Evolutionary conservation across 148 eudicot species (phyloP).

Genomic region (Rhododendron vialii): DNA sequence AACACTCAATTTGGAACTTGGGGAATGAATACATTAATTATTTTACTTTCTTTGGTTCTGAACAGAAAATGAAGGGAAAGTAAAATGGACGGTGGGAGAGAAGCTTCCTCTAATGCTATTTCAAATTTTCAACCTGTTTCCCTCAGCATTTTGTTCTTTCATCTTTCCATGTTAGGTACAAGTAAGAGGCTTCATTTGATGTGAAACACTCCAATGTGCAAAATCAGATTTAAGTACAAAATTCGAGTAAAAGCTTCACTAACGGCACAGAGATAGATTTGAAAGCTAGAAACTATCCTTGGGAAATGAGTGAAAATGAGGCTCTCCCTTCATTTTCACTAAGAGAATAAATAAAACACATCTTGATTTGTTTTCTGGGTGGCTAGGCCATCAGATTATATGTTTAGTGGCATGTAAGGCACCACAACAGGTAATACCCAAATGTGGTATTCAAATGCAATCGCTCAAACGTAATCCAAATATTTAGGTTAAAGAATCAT

Average conservation of each 20-base stretch:
- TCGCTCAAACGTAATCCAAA: background rate
- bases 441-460: background rate
- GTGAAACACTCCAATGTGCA: background rate
- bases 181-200: background rate
- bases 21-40: background rate
- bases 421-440: background rate
- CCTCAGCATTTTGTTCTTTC: background rate
- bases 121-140: background rate
- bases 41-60: background rate
- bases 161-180: background rate
- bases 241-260: background rate
- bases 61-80: background rate
- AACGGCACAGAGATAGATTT: background rate
- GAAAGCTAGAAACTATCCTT: background rate
- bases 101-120: background rate
- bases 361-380: background rate
- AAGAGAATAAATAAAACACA: background rate
- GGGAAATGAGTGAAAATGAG: background rate
- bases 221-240: background rate
- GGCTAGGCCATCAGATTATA: background rate
- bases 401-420: background rate
- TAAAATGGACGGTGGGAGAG: background rate
- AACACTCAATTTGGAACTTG: background rate
- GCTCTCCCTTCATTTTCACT: background rate
- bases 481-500: background rate